These are phyloP conservation scores for Ehretia macrophylla DNA, from an alignment of 257 asterid genomes.

Conservation along the genomic window DNA sequence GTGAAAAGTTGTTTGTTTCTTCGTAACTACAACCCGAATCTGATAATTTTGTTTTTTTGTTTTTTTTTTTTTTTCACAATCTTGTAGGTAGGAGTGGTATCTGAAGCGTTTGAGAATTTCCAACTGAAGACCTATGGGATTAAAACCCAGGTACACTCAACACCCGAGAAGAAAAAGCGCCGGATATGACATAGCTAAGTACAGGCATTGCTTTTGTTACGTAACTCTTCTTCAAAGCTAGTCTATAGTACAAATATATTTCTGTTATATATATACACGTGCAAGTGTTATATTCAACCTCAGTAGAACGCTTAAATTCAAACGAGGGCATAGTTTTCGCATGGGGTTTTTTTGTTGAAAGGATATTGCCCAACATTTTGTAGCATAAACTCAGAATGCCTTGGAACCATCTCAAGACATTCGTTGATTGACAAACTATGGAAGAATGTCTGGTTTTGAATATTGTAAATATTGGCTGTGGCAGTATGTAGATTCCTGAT, in stretches of 20 bases:
- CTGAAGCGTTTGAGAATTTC: conserved; percentile 92
- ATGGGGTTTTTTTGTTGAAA: too few species aligned
- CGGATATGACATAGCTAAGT: conserved; percentile 22
- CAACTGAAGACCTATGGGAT: conserved; percentile 80
- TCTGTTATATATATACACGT: neutral
- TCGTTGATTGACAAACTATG: too few species aligned
- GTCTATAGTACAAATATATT: neutral
- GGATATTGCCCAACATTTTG: too few species aligned
- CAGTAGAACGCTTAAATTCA: neutral
- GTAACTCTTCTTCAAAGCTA: neutral
- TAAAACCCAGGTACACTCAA: conserved; percentile 66
- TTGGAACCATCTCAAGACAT: too few species aligned
- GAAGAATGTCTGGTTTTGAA: too few species aligned
- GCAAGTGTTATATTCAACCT: neutral
- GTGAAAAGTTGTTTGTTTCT: conserved; percentile 5
- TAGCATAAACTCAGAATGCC: too few species aligned
- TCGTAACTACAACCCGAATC: neutral
- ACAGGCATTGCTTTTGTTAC: neutral
- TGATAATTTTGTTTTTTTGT: neutral
- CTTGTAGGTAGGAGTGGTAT: conserved; percentile 63
- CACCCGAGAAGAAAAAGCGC: conserved; percentile 80
- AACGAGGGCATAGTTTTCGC: neutral
- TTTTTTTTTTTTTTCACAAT: conserved; percentile 6
- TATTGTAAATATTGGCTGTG: too few species aligned
- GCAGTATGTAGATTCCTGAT: too few species aligned